These are phyloP conservation scores for Clavispora phyllophila DNA, from an alignment of 805 yeast species.

Conservation along the genomic window DNA sequence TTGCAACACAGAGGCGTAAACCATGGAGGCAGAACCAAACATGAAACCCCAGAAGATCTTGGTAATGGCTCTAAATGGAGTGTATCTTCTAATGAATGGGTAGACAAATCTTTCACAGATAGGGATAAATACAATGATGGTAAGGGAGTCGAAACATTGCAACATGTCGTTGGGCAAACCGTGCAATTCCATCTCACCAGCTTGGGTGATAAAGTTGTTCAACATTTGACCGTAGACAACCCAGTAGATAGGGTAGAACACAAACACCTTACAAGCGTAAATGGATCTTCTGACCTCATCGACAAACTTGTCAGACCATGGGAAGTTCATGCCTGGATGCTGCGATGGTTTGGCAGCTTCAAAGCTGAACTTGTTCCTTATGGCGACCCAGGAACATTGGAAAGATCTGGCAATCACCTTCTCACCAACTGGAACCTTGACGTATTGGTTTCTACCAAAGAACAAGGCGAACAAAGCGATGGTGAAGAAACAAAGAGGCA, in stretches of 20 bases:
- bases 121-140: constrained; percentile 71
- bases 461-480: constrained; percentile 46
- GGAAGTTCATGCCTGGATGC: constrained; percentile 41
- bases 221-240: constrained; percentile 66
- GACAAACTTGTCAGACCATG: constrained; percentile 67
- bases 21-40: constrained; percentile 61
- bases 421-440: constrained; percentile 57
- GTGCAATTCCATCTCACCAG: constrained; percentile 68
- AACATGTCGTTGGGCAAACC: constrained; percentile 78
- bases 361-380: constrained; percentile 45
- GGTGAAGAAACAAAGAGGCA: constrained; percentile 59
- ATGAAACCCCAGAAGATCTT: constrained; percentile 69
- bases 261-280: constrained; percentile 68
- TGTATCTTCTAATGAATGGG: constrained; percentile 40
- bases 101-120: constrained; percentile 56
- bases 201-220: constrained; percentile 68
- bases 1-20: constrained; percentile 73
- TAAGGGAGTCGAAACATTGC: constrained; percentile 70
- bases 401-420: constrained; percentile 54
- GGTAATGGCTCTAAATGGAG: constrained; percentile 64
- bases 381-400: constrained; percentile 36
- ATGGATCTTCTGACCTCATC: constrained; percentile 66
- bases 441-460: constrained; percentile 51
- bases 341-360: constrained; percentile 55
- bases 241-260: constrained; percentile 72